A percentile compares a stretch with the other conserved stretches of the same genome.
Evolutionary conservation across 192 early-diverging fungal species (phyloP).

Genomic region (Coemansia sp.): DNA sequence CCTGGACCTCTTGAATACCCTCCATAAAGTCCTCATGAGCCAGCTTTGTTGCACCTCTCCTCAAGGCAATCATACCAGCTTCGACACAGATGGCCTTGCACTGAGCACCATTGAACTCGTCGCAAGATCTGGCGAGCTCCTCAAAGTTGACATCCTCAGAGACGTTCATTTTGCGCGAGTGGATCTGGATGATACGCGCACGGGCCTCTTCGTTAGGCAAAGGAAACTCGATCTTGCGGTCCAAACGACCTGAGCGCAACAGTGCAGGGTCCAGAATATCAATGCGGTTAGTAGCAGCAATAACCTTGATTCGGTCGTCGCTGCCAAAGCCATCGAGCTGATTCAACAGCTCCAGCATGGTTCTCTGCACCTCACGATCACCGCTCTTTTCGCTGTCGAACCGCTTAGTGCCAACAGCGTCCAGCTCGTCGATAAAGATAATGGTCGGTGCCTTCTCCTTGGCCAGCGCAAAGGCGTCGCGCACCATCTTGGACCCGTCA

Average conservation of each 20-base stretch:
- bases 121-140: slow-evolving; percentile 91
- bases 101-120: slow-evolving; percentile 99
- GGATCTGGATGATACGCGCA: slow-evolving; percentile 95
- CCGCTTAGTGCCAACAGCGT: slow-evolving; percentile 98
- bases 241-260: slow-evolving; percentile 85
- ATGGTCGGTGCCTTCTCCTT: slow-evolving; percentile 99
- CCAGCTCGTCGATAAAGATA: slow-evolving; percentile 99
- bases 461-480: slow-evolving; percentile 95
- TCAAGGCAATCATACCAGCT: slow-evolving; percentile 97
- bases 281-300: slow-evolving; percentile 98
- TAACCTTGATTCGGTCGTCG: slow-evolving; percentile 98
- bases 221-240: slow-evolving; percentile 95
- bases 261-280: slow-evolving; percentile 92
- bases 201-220: slow-evolving; percentile 91
- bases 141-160: slow-evolving; percentile 93
- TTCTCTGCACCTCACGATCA: slow-evolving; percentile 98
- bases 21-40: slow-evolving; percentile 99
- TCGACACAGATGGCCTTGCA: slow-evolving; percentile 99
- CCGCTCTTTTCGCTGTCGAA: slow-evolving; percentile 97
- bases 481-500: slow-evolving; percentile 96
- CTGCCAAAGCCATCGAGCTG: slow-evolving; percentile 97
- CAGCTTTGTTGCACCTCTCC: slow-evolving; percentile 85
- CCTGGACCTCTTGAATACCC: slow-evolving; percentile 96
- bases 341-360: slow-evolving; percentile 98
- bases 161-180: slow-evolving; percentile 99